Evolutionary conservation across 2,329 filamentous ascomycete species (phyloP), one percentile per base, ranked within the genome.

Genomic region (Chaetomiaceae sp.): DNA sequence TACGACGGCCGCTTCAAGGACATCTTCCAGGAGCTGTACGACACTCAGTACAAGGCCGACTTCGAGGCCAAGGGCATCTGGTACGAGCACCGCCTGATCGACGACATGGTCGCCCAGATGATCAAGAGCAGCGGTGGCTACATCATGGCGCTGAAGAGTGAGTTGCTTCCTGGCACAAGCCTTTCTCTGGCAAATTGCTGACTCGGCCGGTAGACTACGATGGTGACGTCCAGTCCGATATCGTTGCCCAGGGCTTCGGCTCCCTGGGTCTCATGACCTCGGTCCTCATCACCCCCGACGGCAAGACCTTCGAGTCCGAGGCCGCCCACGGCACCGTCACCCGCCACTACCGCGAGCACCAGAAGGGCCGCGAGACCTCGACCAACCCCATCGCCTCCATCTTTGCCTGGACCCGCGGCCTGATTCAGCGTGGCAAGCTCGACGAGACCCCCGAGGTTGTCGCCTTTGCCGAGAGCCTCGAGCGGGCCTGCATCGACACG

Each of bases 71-170:
- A 91, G 80, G 83, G 83, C 59, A 95, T 97, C 76, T 97, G 94
- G 94, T 97, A 99, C 71, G 94, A 99, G 85, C 94, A 99, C 78
- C 88, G 94, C 68, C 81, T 99, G 64, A 97, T 99, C 69, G 94
- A 99, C 75, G 94, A 99, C 76, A 97, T 99, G 94, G 94, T 99
- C 61, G 94, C 94, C 46, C 94, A 99, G 82, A 99, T 99, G 94
- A 88, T 99, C 81, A 99, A 99, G 88, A 94, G 88, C 75, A 84
- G 87, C 66, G 94, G 94, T 65, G 94, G 94, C 60, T 96, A 94
- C 75, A 84, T 97, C 71, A 96, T 97, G 81, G 94, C 94, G 59
- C 83, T 97, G 72, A 99, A 99, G 87, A 97, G 90, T 95, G 71
- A 73, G 85, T 78, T 36, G 34, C 15, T 6, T 15, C 27, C 20